phyloP scores from a whole-genome alignment of 2,329 filamentous ascomycete genomes.

The Penicillium frequentans region DNA sequence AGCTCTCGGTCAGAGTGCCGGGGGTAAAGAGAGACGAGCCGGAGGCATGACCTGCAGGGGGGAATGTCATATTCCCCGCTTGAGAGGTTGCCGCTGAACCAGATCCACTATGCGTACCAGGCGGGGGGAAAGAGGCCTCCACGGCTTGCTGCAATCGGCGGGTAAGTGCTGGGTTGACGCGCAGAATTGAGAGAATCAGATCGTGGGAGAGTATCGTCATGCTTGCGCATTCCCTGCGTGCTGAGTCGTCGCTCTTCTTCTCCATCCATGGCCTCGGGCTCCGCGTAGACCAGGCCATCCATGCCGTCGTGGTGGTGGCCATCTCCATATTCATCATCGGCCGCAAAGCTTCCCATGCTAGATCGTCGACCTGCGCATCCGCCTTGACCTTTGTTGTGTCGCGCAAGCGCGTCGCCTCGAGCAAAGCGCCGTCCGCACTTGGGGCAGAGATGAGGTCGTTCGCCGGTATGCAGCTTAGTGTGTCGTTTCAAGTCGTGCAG shows the following conservation, averaged over 20 bases:
- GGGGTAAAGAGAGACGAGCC: conserved; percentile 67
- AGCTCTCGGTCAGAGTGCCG: conserved; percentile 77
- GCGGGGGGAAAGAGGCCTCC: conserved; percentile 63
- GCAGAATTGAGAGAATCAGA: conserved; percentile 55
- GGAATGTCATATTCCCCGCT: conserved; percentile 39
- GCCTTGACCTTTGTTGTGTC: conserved; percentile 93
- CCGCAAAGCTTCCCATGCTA: conserved; percentile 79
- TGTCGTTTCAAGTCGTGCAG: conserved; percentile 95
- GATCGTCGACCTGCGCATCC: conserved; percentile 90
- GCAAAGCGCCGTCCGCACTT: conserved; percentile 74
- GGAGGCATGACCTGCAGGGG: conserved; percentile 38
- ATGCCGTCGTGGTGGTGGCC: conserved; percentile 56
- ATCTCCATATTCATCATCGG: conserved; percentile 68
- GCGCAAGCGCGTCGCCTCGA: conserved; percentile 87
- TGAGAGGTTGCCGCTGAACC: conserved; percentile 56
- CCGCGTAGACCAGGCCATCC: conserved; percentile 63
- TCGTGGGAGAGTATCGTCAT: conserved; percentile 58
- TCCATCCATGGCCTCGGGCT: conserved; percentile 51
- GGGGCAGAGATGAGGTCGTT: conserved; percentile 47
- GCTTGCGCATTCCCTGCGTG: conserved; percentile 73
- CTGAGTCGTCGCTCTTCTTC: conserved; percentile 48
- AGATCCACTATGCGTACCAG: conserved; percentile 56
- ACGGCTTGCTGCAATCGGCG: conserved; percentile 59
- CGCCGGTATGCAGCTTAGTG: conserved; percentile 93
- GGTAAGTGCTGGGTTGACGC: conserved; percentile 73